Conservation (phyloP, 2,329 filamentous ascomycete genomes). For the Aureobasidium sp. region DNA sequence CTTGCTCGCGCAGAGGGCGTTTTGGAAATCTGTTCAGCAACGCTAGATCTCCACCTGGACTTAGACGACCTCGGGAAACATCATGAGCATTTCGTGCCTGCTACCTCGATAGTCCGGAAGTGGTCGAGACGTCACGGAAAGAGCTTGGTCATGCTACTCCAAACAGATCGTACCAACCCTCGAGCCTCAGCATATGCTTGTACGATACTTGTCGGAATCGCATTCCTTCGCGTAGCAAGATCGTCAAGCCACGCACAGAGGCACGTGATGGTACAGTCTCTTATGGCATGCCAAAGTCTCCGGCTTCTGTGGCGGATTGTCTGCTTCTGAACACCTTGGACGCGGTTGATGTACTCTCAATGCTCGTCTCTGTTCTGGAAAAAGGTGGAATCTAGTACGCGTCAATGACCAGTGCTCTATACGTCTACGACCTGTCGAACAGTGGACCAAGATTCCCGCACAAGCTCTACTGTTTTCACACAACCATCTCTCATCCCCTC, state of each 20-base stretch:
- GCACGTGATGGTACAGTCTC: conserved; percentile 21
- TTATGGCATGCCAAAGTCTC: conserved; percentile 13
- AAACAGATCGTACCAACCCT: conserved; percentile 36
- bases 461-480: conserved; percentile 38
- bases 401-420: neutral
- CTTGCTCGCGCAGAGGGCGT: conserved; percentile 15
- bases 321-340: neutral
- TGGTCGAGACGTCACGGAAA: conserved; percentile 24
- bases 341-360: conserved; percentile 13
- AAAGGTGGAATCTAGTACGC: conserved; percentile 7
- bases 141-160: conserved; percentile 36
- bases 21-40: conserved; percentile 26
- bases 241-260: conserved; percentile 40
- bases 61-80: conserved; percentile 20
- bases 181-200: conserved; percentile 29
- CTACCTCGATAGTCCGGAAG: conserved; percentile 12
- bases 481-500: conserved; percentile 41
- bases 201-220: conserved; percentile 54
- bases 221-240: conserved; percentile 48
- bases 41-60: conserved; percentile 28
- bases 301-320: conserved; percentile 1
- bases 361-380: neutral
- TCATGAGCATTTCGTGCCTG: conserved; percentile 30
- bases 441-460: conserved; percentile 41
- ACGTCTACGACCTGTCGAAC: neutral